Conservation (phyloP, 306 rosid species). For the Alnus rubra region DNA sequence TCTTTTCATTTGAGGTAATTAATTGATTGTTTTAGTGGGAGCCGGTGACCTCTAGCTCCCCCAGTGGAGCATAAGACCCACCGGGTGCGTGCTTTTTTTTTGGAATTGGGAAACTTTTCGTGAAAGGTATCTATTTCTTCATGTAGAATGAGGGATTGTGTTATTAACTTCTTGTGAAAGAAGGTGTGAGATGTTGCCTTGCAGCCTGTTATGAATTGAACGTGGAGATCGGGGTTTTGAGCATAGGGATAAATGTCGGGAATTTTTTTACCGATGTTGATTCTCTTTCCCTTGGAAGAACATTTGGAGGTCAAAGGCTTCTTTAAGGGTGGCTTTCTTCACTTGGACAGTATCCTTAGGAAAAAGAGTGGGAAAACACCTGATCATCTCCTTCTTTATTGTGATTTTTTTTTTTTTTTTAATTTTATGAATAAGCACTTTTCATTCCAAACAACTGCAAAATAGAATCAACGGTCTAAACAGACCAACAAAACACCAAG, state of each 20-base stretch:
- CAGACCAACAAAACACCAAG: too few species aligned
- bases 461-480: too few species aligned
- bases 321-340: too few species aligned
- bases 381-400: too few species aligned
- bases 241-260: neutral
- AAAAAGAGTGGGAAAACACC: too few species aligned
- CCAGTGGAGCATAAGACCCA: neutral
- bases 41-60: neutral
- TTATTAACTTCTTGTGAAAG: neutral
- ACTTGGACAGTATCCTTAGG: too few species aligned
- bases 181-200: neutral
- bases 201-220: neutral
- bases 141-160: neutral
- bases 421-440: too few species aligned
- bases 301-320: too few species aligned
- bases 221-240: neutral
- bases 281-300: too few species aligned
- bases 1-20: neutral
- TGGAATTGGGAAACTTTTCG: neutral
- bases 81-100: neutral
- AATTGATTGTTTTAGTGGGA: neutral
- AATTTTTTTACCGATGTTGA: neutral
- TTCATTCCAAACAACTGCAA: too few species aligned
- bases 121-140: neutral
- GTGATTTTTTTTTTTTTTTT: too few species aligned